Evolutionary conservation across 225 moss, liverwort and hornwort species (phyloP), one percentile per base, ranked within the genome.

Genomic region (Antitrichia curtipendula): DNA sequence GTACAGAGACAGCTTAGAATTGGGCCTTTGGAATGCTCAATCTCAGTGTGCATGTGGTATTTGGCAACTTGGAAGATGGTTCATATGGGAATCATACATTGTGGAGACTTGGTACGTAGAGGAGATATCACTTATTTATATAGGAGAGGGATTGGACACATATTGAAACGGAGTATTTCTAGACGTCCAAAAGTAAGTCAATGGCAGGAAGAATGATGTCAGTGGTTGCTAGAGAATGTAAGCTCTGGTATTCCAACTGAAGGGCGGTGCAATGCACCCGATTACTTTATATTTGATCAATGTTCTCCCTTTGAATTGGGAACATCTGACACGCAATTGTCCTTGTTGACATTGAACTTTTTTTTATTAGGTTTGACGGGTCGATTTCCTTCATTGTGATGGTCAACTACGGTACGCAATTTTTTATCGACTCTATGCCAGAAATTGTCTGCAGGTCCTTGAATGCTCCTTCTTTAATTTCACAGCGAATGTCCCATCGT

Each of bases 1-100:
- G 97, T 97, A 96, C 93, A 96, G 95, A 93, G 88, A 92, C 90
- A 80, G 88, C 86, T 85, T 87, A 90, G 90, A 69, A 80, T 89
- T 79, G 70, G 88, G 72, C 84, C 79, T 88, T 84, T 85, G 88
- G 86, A 73, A 80, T 56, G 62, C 88, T 87, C 88, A 83, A 87
- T 89, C 79, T 82, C 87, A 81, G 79, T 93, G 93, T 90, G 85
- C 90, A 90, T 93, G 90, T 91, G 87, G 88, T 88, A 81, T 90
- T 87, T 82, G 83, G 90, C 88, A 84, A 93, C 88, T 86, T 84
- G 88, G 81, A 90, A 88, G 84, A 78, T 87, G 76, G 82, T 91
- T 87, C 87, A 29, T 71, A 79, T 80, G 88, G 50, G 80, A 79
- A 89, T 89, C 88, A 83, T 72, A 74, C 70, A 66, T 71, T 85